Conservation (phyloP, 2,329 filamentous ascomycete genomes). For the Zymoseptoria brevis region DNA sequence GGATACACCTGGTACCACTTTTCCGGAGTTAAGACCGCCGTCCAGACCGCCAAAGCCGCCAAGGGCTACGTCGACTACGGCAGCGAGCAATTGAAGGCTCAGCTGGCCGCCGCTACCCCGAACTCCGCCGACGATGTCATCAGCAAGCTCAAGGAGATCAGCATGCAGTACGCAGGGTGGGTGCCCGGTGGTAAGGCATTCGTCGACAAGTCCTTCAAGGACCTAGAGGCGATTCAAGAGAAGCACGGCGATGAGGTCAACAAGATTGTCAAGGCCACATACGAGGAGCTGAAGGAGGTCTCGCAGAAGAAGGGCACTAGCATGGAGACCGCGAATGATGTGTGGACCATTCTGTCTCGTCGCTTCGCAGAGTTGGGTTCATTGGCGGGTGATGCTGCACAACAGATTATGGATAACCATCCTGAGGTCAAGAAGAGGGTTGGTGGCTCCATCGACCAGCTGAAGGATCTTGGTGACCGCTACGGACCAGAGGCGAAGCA, state of each 20-base stretch:
- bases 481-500: constrained; percentile 72
- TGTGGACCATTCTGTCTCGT: constrained; percentile 56
- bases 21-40: constrained; percentile 43
- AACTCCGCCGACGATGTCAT: constrained; percentile 58
- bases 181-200: constrained; percentile 63
- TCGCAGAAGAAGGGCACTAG: constrained; percentile 52
- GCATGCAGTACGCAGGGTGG: constrained; percentile 61
- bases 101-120: constrained; percentile 48
- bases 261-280: constrained; percentile 58
- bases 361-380: constrained; percentile 52
- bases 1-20: constrained; percentile 43
- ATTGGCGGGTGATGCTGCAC: constrained; percentile 54
- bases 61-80: constrained; percentile 52
- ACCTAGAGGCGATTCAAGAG: constrained; percentile 58
- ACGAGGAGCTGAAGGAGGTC: constrained; percentile 57
- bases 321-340: constrained; percentile 53
- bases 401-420: constrained; percentile 64
- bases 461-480: constrained; percentile 61
- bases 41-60: constrained; percentile 47
- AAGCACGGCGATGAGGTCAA: constrained; percentile 65
- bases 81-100: constrained; percentile 45
- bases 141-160: constrained; percentile 56
- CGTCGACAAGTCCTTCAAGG: constrained; percentile 61
- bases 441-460: constrained; percentile 57
- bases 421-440: constrained; percentile 65